phyloP scores from a whole-genome alignment of 2,329 filamentous ascomycete genomes.

The Nannizziopsis barbatae region DNA sequence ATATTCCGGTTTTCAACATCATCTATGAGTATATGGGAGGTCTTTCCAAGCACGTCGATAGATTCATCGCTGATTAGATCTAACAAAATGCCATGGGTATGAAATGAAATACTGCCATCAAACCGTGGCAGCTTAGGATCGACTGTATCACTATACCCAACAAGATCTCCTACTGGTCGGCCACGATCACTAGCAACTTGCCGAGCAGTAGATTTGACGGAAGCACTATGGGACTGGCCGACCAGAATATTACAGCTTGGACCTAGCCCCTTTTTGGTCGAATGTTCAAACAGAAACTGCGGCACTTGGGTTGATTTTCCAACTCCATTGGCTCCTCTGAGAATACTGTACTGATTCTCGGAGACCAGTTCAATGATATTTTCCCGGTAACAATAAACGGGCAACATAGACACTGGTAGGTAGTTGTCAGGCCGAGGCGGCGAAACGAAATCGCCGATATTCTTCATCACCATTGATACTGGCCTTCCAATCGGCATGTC shows the following conservation, averaged over 20 bases:
- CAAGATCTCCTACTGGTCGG: conserved; percentile 30
- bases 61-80: conserved; percentile 34
- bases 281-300: conserved; percentile 44
- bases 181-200: conserved; percentile 39
- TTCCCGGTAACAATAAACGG: conserved; percentile 23
- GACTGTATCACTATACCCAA: conserved; percentile 40
- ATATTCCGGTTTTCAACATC: conserved; percentile 42
- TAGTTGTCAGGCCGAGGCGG: too few species aligned
- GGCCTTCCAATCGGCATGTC: too few species aligned
- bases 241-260: conserved; percentile 40
- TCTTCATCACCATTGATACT: too few species aligned
- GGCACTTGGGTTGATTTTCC: conserved; percentile 43
- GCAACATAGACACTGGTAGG: too few species aligned
- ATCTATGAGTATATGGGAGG: conserved; percentile 42
- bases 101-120: conserved; percentile 38
- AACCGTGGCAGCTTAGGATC: conserved; percentile 26
- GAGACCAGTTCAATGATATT: conserved; percentile 32
- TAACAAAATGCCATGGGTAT: conserved; percentile 41
- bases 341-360: conserved; percentile 35
- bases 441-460: too few species aligned
- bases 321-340: conserved; percentile 38
- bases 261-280: conserved; percentile 31
- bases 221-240: conserved; percentile 41
- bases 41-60: conserved; percentile 30
- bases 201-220: conserved; percentile 37